Conservation (phyloP, 352 stramenopile genomes). For the Phytophthora constricta region DNA sequence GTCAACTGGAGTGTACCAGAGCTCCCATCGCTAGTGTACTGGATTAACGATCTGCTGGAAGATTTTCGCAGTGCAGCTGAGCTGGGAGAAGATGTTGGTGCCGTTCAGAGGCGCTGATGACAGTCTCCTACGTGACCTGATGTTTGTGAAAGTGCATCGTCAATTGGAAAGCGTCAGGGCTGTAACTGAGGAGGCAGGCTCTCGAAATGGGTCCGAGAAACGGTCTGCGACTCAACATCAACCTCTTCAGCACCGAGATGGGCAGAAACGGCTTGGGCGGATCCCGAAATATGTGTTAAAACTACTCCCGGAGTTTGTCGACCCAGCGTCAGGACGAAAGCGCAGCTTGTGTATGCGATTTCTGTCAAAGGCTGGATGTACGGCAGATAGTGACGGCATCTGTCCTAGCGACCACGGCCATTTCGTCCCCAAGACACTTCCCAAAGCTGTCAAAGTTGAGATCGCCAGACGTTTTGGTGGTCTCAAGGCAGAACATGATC, state of each 20-base stretch:
- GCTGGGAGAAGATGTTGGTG: not conserved
- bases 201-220: not conserved
- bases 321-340: not conserved
- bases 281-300: slow-evolving; percentile 3
- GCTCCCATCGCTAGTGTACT: slow-evolving; percentile 7
- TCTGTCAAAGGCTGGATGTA: slow-evolving; percentile 1
- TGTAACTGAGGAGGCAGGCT: not conserved
- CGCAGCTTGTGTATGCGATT: slow-evolving; percentile 8
- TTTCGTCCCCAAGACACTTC: slow-evolving; percentile 4
- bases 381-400: not conserved
- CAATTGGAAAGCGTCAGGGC: not conserved
- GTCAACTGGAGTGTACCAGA: slow-evolving; percentile 1
- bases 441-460: not conserved
- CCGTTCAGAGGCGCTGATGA: not conserved
- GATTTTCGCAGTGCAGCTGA: not conserved
- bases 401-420: slow-evolving; percentile 10
- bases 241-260: not conserved
- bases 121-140: slow-evolving; percentile 5
- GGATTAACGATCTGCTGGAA: slow-evolving; percentile 10
- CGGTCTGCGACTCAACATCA: not conserved
- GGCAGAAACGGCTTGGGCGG: not conserved
- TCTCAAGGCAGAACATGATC: not conserved
- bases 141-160: slow-evolving; percentile 14
- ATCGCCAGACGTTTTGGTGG: not conserved
- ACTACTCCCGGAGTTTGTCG: slow-evolving; percentile 1